Evolutionary conservation across 2,329 filamentous ascomycete species (phyloP).

Genomic region (Amylocarpus encephaloides): DNA sequence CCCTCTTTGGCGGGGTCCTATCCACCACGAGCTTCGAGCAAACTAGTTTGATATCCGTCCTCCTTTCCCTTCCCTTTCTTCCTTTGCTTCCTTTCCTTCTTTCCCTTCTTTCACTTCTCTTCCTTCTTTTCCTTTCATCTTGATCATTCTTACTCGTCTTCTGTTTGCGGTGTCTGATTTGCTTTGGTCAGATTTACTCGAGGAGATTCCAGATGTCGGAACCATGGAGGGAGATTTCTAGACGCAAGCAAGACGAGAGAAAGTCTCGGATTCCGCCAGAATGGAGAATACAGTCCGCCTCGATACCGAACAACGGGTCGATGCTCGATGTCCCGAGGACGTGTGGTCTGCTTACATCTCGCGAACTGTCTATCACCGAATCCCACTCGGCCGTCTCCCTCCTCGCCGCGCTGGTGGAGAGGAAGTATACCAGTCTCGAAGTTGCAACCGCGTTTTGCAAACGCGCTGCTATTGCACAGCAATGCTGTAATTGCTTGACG

Average conservation of each 20-base stretch:
- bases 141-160: no score
- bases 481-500: conserved; percentile 39
- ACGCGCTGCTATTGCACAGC: conserved; percentile 43
- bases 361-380: conserved; percentile 27
- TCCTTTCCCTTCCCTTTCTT: no score
- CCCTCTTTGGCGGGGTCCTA: no score
- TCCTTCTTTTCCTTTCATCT: no score
- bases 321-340: not conserved
- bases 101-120: no score
- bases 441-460: conserved; percentile 45
- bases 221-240: not conserved
- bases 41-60: no score
- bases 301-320: not conserved
- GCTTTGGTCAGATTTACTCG: no score
- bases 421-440: conserved; percentile 28
- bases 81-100: no score
- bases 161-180: no score
- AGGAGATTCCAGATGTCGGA: no score
- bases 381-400: conserved; percentile 28
- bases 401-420: conserved; percentile 15
- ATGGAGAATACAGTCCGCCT: not conserved
- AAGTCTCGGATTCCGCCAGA: not conserved
- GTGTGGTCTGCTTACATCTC: not conserved
- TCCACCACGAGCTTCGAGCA: no score
- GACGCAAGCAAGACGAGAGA: not conserved